These are phyloP conservation scores for Cutaneotrichosporon sp. DNA, from an alignment of 1,284 basidiomycete species.

Conservation along the genomic window DNA sequence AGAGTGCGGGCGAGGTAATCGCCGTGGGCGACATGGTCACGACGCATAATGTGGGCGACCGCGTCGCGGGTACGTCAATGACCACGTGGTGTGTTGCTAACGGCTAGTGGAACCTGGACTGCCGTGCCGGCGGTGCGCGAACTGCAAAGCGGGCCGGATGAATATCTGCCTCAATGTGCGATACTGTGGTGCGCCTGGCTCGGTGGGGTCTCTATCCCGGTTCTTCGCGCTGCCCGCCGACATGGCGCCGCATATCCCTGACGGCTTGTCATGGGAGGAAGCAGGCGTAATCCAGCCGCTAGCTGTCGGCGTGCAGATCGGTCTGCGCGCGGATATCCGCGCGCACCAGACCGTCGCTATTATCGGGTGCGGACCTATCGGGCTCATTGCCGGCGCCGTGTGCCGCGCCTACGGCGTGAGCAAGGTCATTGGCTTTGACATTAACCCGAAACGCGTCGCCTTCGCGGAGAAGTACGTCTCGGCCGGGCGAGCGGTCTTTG, in stretches of 20 bases:
- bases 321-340: conserved; percentile 37
- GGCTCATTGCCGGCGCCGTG: conserved; percentile 50
- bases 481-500: conserved; percentile 37
- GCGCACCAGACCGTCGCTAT: conserved; percentile 42
- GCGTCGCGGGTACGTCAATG: conserved; percentile 45
- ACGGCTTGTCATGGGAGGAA: conserved; percentile 49
- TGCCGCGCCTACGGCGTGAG: conserved; percentile 50
- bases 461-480: conserved; percentile 70
- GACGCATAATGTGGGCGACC: conserved; percentile 49
- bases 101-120: conserved; percentile 55
- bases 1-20: conserved; percentile 44
- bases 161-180: conserved; percentile 50
- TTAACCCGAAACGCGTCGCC: conserved; percentile 70
- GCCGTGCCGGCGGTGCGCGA: conserved; percentile 48
- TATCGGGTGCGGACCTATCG: conserved; percentile 50
- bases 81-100: not conserved
- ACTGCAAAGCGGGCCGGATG: conserved; percentile 65
- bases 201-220: conserved; percentile 37
- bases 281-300: conserved; percentile 77
- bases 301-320: conserved; percentile 51
- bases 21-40: conserved; percentile 44
- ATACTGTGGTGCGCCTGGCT: conserved; percentile 43
- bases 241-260: conserved; percentile 47
- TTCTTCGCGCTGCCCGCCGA: conserved; percentile 43
- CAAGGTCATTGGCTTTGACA: conserved; percentile 54